Evolutionary conservation across 805 yeast genomes (phyloP), one percentile per base, ranked within the genome.

Genomic region (Saturnispora halmiae): DNA sequence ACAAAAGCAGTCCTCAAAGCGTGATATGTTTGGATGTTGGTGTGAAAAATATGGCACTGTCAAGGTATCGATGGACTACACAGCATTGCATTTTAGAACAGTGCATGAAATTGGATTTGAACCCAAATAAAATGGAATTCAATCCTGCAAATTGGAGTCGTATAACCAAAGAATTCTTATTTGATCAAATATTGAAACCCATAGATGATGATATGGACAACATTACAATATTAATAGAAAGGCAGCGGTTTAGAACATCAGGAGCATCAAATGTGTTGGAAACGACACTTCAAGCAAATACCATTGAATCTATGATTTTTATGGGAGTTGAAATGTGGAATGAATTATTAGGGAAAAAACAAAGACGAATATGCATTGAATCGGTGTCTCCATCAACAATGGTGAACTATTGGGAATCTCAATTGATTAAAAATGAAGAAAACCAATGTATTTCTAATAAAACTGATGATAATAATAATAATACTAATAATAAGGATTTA

Each of bases 161-260:
- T 5, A 49, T 62, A 4, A 38, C 58, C 40, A 10, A 32, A 51
- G 28, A 46, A 50, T 13, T 54, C 45, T 26, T 46, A 45, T 4
- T 43, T 51, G 30, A 50, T 56, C 31, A 26, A 48, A 45, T 40
- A 20, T 11, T 39, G 16, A 31, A 28, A 4, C 30, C 35, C 8
- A 33, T 21, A 15, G 27, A 32, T 6, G 30, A 29, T 5, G 27
- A 25, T 6, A 18, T 22, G 0, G 70, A 75, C 0, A 69, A 69
- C 43, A 52, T 66, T 6, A 34, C 43, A 3, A 63, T 73, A 3
- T 50, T 77, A 9, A 58, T 78, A 3, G 85, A 79, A 49, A 51
- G 75, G 42, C 85, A 79, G 52, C 51, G 84, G 30, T 61, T 70
- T 31, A 61, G 83, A 37, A 64, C 75, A 0, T 58, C 57, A 46